phyloP scores from a whole-genome alignment of 1,284 basidiomycete species.

The Moesziomyces sp. region DNA sequence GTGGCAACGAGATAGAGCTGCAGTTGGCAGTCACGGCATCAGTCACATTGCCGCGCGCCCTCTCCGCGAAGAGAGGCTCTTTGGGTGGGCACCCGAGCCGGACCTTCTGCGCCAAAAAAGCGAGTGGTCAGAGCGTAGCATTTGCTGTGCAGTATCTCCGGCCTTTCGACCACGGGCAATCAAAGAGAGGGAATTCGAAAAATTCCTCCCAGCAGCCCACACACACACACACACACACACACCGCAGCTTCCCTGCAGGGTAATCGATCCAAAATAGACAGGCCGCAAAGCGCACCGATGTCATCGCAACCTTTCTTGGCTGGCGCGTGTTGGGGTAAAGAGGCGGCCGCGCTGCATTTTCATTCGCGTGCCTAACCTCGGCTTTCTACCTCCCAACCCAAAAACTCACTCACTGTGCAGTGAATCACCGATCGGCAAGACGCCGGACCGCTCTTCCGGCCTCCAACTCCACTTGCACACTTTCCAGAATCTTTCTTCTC shows the following conservation, averaged over 20 bases:
- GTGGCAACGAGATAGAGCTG: not conserved
- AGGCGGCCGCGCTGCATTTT: not conserved
- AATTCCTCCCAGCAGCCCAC: not conserved
- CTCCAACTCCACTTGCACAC: not conserved
- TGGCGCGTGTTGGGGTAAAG: not conserved
- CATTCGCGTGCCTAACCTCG: not conserved
- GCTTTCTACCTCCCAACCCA: not conserved
- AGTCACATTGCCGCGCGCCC: not conserved
- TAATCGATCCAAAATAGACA: not conserved
- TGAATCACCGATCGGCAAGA: constrained; percentile 17
- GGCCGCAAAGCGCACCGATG: not conserved
- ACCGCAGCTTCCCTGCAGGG: not conserved
- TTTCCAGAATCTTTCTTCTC: not conserved
- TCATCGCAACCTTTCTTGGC: not conserved
- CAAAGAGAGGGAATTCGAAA: not conserved
- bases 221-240: too few relatives aligned
- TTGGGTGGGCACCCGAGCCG: not conserved
- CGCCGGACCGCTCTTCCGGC: constrained; percentile 25
- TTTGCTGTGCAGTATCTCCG: not conserved
- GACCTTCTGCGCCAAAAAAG: not conserved
- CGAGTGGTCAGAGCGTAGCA: not conserved
- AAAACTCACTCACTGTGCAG: not conserved
- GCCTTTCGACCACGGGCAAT: not conserved
- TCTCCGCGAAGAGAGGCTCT: not conserved
- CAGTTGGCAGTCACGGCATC: not conserved